Base-by-base conservation (phyloP, 306 rosid genomes). In the Lupinus albus region DNA sequence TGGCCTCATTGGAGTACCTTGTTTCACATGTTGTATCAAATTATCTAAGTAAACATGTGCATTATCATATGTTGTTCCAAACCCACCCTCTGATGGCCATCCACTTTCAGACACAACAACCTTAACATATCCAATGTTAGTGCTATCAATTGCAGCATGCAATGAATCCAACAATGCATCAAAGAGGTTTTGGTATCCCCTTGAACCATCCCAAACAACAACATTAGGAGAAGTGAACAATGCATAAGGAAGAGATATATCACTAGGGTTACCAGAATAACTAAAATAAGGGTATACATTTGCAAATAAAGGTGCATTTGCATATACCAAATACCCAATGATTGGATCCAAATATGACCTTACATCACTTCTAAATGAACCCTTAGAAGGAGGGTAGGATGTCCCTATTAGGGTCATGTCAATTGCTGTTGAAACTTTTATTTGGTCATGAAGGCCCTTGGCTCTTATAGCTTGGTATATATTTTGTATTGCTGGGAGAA, bases 81-180 rank as follows among this genome's bases (percentile, higher is more conserved):
- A 28, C 0, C 45, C 95, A 6, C 91, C 91, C 0, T 72, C 89
- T 0, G 89, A 85, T 0, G 89, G 95, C 95, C 95, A 88, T 0
- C 89, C 95, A 20, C 82, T 85, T 57, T 88, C 91, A 0, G 95
- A 85, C 1, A 88, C 87, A 3, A 88, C 91, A 13, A 85, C 87
- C 59, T 72, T 74, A 17, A 88, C 74, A 12, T 72, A 64, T 48
- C 83, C 89, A 6, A 85, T 88, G 30, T 79, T 32, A 0, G 84
- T 81, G 16, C 73, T 72, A 59, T 88, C 95, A 14, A 88, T 64
- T 0, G 89, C 84, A 1, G 91, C 84, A 57, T 82, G 79, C 21
- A 88, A 48, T 0, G 82, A 2, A 58, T 88, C 91, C 62, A 88
- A 15, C 80, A 85, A 77, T 6, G 91, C 91, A 67, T 88, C 87